Base-by-base conservation (phyloP, 805 yeast species). In the Hanseniaspora taiwanica region DNA sequence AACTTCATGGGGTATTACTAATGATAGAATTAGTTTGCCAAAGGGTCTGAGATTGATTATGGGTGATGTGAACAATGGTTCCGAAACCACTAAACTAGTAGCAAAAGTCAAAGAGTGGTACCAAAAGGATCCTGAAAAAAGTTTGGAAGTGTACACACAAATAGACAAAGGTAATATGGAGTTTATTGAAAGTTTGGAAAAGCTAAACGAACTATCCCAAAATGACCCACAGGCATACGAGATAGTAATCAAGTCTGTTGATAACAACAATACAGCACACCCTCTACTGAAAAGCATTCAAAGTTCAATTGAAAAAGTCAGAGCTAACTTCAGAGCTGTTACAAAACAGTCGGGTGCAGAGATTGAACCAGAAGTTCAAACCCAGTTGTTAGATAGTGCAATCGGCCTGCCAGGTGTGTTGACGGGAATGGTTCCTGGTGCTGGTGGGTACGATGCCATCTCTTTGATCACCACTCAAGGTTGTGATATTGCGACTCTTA, bases 341-440 rank as follows among this genome's bases (percentile, higher is more conserved):
- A 81, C 96, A 0, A 44, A 48, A 2, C 64, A 65, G 21, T 69
- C 94, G 0, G 81, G 80, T 0, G 96, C 93, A 0, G 85, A 81
- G n/a, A 74, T 91, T 38, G 97, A 91, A 58, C 98, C 98, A 0
- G 58, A 54, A 2, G 63, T 68, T 17, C 98, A 91, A 59, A 82
- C 95, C 0, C 44, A 48, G 1, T 64, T 91, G 5, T 61, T 91
- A 6, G 75, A 89, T 52, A 56, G 63, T 14, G 75, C 81, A 43
- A 56, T 68, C 32, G 48, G 58, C 7, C 53, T 83, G 17, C 64
- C 64, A 0, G 98, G 98, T 13, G 91, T 85, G 23, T 49, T 89
- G 16, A 94, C 95, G 0, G 96, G 95, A n/a, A 87, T 91, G 25
- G 94, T 91, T 3, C 98, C 98, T 0, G 98, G 98, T 2, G 98